Base-by-base conservation (phyloP, 768 basidiomycete genomes). In the Rhizopogon sp. region DNA sequence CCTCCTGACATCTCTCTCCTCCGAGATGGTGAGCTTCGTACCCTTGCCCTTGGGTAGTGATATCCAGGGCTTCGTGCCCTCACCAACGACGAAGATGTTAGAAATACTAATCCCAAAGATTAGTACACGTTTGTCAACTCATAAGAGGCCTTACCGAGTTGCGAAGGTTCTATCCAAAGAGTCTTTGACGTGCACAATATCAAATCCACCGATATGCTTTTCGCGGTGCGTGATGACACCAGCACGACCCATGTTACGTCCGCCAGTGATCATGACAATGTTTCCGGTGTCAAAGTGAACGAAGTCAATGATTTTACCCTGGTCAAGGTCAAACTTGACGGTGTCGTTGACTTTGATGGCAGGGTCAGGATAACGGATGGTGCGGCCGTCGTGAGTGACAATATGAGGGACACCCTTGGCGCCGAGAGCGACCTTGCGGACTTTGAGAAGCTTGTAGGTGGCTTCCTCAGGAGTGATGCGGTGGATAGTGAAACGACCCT, bases 401-500 rank as follows among this genome's bases (percentile, higher is more conserved):
- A 99, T 80, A 80, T 95, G 87, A 53, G 97, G 97, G 47, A 99
- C 94, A 64, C 94, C 94, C 71, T 91, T 90, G 63, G 84, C 80
- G 58, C 97, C 97, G 62, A 98, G 77, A 59, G 93, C 93, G 41
- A 96, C 89, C 64, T 85, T 88, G 72, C 85, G 84, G 66, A 99
- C 97, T 71, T 94, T 93, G 70, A 91, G 81, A 68, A 99, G 92
- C 76, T 98, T 98, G 85, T 93, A 98, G 65, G 80, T 78, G 47
- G 96, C 93, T 75, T 99, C 97, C 76, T 98, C 97, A 41, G 89
- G 83, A 53, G 94, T 94, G 83, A 99, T 98, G 66, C 97, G 93
- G 82, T 99, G 97, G 72, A 98, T 96, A 63, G 94, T 90, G 81
- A 99, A 99, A 63, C 97, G 97, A 64, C 97, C 97, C 81, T 99